phyloP scores from a whole-genome alignment of 2,329 filamentous ascomycete genomes.

The Aspergillus quadrilineatus region DNA sequence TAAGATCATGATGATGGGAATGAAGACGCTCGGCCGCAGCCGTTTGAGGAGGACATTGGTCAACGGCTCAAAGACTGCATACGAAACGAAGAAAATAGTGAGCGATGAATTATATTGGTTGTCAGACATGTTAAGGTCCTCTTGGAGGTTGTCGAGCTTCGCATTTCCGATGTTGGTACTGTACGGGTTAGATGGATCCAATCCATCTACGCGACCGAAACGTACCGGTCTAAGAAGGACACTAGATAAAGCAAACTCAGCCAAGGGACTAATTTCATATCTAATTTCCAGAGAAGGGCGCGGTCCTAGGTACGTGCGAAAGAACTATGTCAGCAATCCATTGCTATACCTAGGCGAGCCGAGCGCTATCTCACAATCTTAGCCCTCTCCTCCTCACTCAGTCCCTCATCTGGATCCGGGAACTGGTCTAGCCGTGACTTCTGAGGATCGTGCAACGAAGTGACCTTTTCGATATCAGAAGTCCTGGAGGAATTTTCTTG shows the following conservation, averaged over 20 bases:
- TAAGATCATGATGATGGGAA: conserved; percentile 75
- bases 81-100: conserved; percentile 84
- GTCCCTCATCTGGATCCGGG: conserved; percentile 62
- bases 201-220: neutral
- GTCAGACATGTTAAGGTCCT: conserved; percentile 62
- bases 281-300: conserved; percentile 46
- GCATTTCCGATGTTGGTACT: conserved; percentile 76
- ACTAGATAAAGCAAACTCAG: conserved; percentile 48
- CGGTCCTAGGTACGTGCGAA: conserved; percentile 36
- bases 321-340: neutral
- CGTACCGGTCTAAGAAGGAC: conserved; percentile 40
- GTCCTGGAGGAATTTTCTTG: conserved; percentile 13
- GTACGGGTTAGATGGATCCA: neutral
- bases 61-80: conserved; percentile 70
- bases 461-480: conserved; percentile 24
- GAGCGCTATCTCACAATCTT: conserved; percentile 53
- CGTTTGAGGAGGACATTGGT: conserved; percentile 80
- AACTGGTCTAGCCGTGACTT: conserved; percentile 21
- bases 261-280: conserved; percentile 48
- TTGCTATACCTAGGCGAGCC: neutral
- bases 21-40: conserved; percentile 72
- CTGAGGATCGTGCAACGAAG: conserved; percentile 2
- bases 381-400: conserved; percentile 63
- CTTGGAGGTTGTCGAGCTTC: conserved; percentile 56
- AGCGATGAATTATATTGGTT: conserved; percentile 71